Conservation (phyloP, 805 yeast genomes). For the Lipomyces mesembrius region DNA sequence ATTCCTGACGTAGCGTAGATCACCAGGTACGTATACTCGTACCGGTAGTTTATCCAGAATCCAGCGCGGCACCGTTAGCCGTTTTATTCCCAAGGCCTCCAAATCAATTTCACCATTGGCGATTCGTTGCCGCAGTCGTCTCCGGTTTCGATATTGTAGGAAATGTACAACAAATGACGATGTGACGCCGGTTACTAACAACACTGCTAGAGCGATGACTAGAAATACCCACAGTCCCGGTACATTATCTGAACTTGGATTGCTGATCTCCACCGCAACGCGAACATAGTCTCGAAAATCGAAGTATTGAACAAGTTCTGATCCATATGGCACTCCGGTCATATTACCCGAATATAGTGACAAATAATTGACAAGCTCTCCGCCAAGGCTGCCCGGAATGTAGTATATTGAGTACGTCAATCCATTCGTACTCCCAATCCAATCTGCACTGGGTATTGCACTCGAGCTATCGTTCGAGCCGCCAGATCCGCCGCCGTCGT, state of each 20-base stretch:
- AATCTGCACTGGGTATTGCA: conserved; percentile 6
- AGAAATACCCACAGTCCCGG: conserved; percentile 35
- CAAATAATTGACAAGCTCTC: conserved; percentile 20
- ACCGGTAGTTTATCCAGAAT: conserved; percentile 32
- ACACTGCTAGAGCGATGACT: conserved; percentile 30
- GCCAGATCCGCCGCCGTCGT: conserved; percentile 1
- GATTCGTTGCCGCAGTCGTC: conserved; percentile 30
- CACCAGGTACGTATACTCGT: conserved; percentile 32
- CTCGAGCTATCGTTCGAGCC: neutral
- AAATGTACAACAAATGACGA: conserved; percentile 23
- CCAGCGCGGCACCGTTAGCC: conserved; percentile 34
- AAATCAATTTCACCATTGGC: conserved; percentile 34
- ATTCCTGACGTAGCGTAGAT: conserved; percentile 7
- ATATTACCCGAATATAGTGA: conserved; percentile 33
- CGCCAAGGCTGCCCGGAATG: conserved; percentile 18
- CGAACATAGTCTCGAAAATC: conserved; percentile 36
- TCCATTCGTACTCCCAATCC: conserved; percentile 17
- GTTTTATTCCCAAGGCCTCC: conserved; percentile 32
- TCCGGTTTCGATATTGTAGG: conserved; percentile 23
- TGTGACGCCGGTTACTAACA: conserved; percentile 10
- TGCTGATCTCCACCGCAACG: conserved; percentile 29
- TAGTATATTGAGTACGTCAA: conserved; percentile 31
- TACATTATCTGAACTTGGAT: conserved; percentile 5
- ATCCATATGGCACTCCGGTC: conserved; percentile 33
- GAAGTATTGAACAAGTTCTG: conserved; percentile 17